Evolutionary conservation across 2,329 filamentous ascomycete species (phyloP).

Genomic region (Tolypocladium ophioglossoides): DNA sequence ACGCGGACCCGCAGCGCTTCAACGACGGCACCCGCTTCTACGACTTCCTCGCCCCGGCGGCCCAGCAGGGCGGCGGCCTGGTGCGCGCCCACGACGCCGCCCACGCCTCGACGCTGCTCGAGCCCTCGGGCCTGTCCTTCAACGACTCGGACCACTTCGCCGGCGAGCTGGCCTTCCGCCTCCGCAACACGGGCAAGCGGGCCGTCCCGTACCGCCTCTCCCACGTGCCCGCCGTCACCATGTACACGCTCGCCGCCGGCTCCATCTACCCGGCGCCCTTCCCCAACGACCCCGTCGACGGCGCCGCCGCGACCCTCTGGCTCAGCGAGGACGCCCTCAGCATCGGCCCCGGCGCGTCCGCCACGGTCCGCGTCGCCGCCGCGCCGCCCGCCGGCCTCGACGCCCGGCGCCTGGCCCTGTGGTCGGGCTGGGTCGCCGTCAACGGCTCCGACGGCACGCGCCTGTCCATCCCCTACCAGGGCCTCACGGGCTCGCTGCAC

Average conservation of each 20-base stretch:
- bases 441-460: constrained; percentile 27
- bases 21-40: constrained; percentile 29
- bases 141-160: constrained; percentile 52
- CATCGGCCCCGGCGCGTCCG: constrained; percentile 28
- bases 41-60: constrained; percentile 38
- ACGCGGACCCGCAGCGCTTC: constrained; percentile 37
- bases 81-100: constrained; percentile 51
- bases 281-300: constrained; percentile 31
- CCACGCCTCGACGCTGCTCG: constrained; percentile 39
- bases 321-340: constrained; percentile 33
- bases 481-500: constrained; percentile 25
- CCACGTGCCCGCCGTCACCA: constrained; percentile 38
- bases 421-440: constrained; percentile 30
- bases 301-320: constrained; percentile 30
- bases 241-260: constrained; percentile 33
- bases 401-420: constrained; percentile 28
- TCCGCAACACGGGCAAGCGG: constrained; percentile 41
- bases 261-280: constrained; percentile 28
- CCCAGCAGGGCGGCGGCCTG: constrained; percentile 51
- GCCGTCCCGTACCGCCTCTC: constrained; percentile 40
- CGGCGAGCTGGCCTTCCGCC: constrained; percentile 37
- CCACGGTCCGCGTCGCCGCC: constrained; percentile 33
- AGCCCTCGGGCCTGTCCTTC: constrained; percentile 47
- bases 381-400: constrained; percentile 27
- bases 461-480: constrained; percentile 30